A percentile compares a stretch with the other conserved stretches of the same genome.
Evolutionary conservation across 2,329 filamentous ascomycete species (phyloP).

Genomic region (Nemania sp.): DNA sequence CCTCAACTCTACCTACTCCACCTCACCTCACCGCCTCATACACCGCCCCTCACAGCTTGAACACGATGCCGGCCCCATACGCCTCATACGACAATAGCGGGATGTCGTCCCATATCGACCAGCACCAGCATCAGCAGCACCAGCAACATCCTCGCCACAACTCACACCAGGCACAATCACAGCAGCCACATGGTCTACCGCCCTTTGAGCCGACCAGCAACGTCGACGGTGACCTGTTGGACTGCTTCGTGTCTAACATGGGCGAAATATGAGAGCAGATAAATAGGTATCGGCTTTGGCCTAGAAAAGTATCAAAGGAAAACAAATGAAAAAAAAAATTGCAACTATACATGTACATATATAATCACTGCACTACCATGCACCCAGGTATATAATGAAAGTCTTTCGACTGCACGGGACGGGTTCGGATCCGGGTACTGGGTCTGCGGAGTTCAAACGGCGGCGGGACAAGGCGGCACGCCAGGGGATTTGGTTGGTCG

Average conservation of each 20-base stretch:
- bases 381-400: background rate
- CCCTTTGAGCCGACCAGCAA: conserved; percentile 11
- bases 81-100: conserved; percentile 14
- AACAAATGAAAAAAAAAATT: background rate
- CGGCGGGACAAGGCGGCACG: background rate
- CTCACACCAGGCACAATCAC: conserved; percentile 3
- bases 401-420: background rate
- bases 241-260: conserved; percentile 27
- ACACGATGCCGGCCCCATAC: conserved; percentile 16
- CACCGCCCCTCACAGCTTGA: conserved; percentile 12
- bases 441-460: conserved; percentile 15
- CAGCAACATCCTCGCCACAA: background rate
- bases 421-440: too few relatives aligned
- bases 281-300: background rate
- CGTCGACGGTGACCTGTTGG: conserved; percentile 18
- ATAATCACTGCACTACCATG: conserved; percentile 11
- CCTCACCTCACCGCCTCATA: conserved; percentile 21
- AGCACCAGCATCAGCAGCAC: conserved; percentile 12
- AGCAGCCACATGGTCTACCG: conserved; percentile 7
- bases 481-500: too few relatives aligned
- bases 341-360: conserved; percentile 7
- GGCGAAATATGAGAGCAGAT: conserved; percentile 4
- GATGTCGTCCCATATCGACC: conserved; percentile 15
- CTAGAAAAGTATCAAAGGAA: background rate
- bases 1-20: conserved; percentile 19